A percentile compares a stretch with the other conserved stretches of the same genome.
Evolutionary conservation across 441 rosid species (phyloP).

Genomic region (Capsella rubella): DNA sequence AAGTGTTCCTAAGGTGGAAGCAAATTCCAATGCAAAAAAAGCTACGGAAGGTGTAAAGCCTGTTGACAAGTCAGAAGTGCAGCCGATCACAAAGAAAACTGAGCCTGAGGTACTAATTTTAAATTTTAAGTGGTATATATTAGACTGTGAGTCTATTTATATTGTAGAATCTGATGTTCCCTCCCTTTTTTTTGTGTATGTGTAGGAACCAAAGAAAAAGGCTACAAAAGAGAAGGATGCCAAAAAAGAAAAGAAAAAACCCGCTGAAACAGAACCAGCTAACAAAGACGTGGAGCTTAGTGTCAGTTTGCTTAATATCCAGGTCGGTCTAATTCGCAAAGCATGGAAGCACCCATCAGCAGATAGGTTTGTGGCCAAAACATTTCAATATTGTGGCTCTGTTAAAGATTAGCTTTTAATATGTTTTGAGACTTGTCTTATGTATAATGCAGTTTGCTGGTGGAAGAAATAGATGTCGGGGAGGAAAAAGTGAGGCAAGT

Average conservation of each 20-base stretch:
- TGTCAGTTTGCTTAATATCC: constrained; percentile 89
- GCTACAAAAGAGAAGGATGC: constrained; percentile 49
- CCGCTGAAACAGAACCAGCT: constrained; percentile 59
- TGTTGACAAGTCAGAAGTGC: constrained; percentile 54
- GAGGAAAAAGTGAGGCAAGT: constrained; percentile 89
- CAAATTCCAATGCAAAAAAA: constrained; percentile 56
- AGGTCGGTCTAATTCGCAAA: constrained; percentile 89
- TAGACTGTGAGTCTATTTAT: constrained; percentile 6
- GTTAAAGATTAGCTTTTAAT: constrained; percentile 24
- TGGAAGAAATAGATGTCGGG: constrained; percentile 96
- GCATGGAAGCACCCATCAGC: constrained; percentile 99
- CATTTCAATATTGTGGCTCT: constrained; percentile 24
- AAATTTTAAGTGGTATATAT: background rate
- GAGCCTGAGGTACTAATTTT: constrained; percentile 56
- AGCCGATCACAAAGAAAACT: constrained; percentile 50
- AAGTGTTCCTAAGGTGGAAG: constrained; percentile 50
- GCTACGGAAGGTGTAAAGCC: constrained; percentile 49
- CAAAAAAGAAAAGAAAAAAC: constrained; percentile 67
- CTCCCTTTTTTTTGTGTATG: background rate
- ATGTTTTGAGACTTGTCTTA: constrained; percentile 24
- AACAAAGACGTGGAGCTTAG: constrained; percentile 80
- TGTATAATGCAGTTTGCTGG: constrained; percentile 73
- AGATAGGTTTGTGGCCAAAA: constrained; percentile 72
- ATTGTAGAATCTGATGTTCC: background rate
- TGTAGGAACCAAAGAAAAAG: constrained; percentile 58